phyloP scores from a whole-genome alignment of 768 basidiomycete species.

The Solioccasus polychromus region DNA sequence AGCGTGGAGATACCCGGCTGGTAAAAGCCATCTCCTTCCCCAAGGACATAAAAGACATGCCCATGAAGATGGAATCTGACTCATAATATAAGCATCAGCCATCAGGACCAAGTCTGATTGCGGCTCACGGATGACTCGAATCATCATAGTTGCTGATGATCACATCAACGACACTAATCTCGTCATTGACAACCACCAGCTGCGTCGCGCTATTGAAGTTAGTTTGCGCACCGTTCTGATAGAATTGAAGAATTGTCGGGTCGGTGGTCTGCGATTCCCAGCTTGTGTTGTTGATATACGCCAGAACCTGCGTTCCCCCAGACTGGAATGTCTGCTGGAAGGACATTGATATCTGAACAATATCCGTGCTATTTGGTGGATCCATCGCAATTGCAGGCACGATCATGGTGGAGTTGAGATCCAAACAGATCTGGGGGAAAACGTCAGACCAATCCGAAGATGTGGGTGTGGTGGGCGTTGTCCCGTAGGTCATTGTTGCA shows the following conservation, averaged over 20 bases:
- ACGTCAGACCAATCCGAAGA: constrained; percentile 28
- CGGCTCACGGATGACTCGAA: constrained; percentile 29
- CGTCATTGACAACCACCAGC: constrained; percentile 23
- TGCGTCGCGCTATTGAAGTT: constrained; percentile 22
- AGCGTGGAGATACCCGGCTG: constrained; percentile 25
- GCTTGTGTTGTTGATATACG: constrained; percentile 26
- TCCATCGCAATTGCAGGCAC: constrained; percentile 24
- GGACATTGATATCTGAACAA: constrained; percentile 19
- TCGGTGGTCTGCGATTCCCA: constrained; percentile 24
- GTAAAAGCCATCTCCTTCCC: constrained; percentile 35
- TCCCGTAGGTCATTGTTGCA: constrained; percentile 27
- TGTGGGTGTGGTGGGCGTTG: constrained; percentile 21
- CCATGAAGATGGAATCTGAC: constrained; percentile 39
- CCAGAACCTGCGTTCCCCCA: constrained; percentile 25
- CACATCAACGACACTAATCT: constrained; percentile 28
- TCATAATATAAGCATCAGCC: not conserved
- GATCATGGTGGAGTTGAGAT: constrained; percentile 30
- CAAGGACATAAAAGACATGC: constrained; percentile 35
- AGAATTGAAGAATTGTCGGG: constrained; percentile 29
- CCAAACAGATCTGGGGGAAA: constrained; percentile 21
- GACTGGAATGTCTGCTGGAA: constrained; percentile 26
- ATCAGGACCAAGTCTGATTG: not conserved
- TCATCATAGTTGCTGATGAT: constrained; percentile 26
- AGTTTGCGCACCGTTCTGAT: constrained; percentile 24
- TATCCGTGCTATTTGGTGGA: constrained; percentile 28